A percentile compares a stretch with the other conserved stretches of the same genome.
These are phyloP conservation scores for Dispira simplex DNA, from an alignment of 192 early-diverging fungal genomes.

Conservation along the genomic window DNA sequence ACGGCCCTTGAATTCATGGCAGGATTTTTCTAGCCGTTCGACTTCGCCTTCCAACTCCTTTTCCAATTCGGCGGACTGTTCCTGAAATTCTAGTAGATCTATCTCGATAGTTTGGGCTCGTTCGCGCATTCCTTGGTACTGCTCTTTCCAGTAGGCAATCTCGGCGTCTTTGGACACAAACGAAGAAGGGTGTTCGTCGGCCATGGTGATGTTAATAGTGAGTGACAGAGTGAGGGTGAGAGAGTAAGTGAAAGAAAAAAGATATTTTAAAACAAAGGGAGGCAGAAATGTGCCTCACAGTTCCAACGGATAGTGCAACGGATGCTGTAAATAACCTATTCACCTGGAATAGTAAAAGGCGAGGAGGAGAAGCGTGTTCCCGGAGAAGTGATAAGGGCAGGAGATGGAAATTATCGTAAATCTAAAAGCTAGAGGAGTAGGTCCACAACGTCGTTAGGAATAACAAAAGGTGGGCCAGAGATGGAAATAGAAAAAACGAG, in stretches of 20 bases:
- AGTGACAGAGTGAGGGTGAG: not conserved
- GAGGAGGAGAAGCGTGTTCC: too few relatives aligned
- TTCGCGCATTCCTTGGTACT: conserved; percentile 31
- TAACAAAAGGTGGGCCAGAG: too few relatives aligned
- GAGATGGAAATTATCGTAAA: too few relatives aligned
- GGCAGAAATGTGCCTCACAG: too few relatives aligned
- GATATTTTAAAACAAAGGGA: not conserved
- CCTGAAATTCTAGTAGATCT: conserved; percentile 46
- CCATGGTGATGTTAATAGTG: not conserved
- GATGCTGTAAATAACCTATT: too few relatives aligned
- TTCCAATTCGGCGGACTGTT: conserved; percentile 50
- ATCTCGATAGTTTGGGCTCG: conserved; percentile 35
- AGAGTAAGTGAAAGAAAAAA: not conserved
- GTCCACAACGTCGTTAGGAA: too few relatives aligned
- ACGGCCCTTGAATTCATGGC: conserved; percentile 40
- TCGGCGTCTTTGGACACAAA: conserved; percentile 46
- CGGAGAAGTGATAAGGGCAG: too few relatives aligned
- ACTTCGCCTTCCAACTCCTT: conserved; percentile 58
- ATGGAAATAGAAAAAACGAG: too few relatives aligned
- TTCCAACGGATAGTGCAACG: too few relatives aligned
- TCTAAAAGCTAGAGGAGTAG: too few relatives aligned
- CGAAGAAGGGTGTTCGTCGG: conserved; percentile 9
- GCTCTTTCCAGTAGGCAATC: conserved; percentile 44
- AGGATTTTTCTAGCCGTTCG: conserved; percentile 44
- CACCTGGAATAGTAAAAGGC: too few relatives aligned